A percentile compares a stretch with the other conserved stretches of the same genome.
Conservation (phyloP, 176 grass and related monocot genomes). For the Triticum dicoccoides region DNA sequence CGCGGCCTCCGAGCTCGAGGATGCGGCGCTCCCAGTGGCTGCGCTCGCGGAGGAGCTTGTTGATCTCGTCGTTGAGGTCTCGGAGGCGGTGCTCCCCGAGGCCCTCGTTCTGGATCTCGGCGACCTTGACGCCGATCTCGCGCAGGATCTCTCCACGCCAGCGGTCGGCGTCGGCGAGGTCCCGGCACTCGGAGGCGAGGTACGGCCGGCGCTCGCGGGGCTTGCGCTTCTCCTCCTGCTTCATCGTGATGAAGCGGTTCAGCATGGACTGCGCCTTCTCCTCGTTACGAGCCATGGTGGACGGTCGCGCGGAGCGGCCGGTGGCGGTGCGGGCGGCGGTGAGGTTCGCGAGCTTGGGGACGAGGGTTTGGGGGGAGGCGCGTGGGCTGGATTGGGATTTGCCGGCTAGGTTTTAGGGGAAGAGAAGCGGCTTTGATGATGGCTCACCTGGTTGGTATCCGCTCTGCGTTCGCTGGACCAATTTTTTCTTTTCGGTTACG, state of each 20-base stretch:
- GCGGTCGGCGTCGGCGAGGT: conserved; percentile 85
- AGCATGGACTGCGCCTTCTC: conserved; percentile 99
- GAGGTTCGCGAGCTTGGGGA: neutral
- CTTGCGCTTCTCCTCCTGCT: conserved; percentile 97
- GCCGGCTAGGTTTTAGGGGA: neutral
- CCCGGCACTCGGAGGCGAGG: conserved; percentile 93
- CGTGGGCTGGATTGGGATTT: neutral
- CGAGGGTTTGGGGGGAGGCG: conserved; percentile 30
- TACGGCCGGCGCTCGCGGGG: conserved; percentile 89
- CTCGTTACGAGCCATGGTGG: conserved; percentile 88
- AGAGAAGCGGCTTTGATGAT: too few relatives aligned
- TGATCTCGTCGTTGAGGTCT: conserved; percentile 99
- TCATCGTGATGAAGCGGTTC: conserved; percentile 97
- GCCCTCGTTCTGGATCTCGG: conserved; percentile 98
- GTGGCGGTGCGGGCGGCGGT: conserved; percentile 24
- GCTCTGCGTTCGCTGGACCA: too few relatives aligned
- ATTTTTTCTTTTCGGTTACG: too few relatives aligned
- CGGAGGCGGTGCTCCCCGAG: conserved; percentile 93
- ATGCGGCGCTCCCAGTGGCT: conserved; percentile 95
- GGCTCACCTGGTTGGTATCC: too few relatives aligned
- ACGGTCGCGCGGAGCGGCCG: neutral
- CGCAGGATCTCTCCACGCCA: conserved; percentile 97
- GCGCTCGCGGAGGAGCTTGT: conserved; percentile 96
- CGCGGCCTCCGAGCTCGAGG: conserved; percentile 76
- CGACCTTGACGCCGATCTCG: conserved; percentile 92